Evolutionary conservation across 306 rosid genomes (phyloP).

Genomic region (Ziziphus jujuba): DNA sequence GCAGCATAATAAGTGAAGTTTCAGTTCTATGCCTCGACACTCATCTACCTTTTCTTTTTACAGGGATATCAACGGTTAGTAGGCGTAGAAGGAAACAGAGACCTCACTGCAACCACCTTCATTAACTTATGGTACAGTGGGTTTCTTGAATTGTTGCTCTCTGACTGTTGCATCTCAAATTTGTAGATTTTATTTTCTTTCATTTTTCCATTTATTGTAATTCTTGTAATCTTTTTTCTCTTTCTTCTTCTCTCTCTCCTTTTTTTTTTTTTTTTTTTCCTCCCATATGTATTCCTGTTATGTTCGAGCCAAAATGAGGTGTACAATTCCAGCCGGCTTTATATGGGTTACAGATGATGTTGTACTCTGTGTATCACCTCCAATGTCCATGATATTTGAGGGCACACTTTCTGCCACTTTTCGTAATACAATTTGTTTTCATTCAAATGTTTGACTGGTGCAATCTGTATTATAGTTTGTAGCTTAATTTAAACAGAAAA

Average conservation of each 20-base stretch:
- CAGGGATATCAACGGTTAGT: constrained; percentile 41
- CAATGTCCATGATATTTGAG: constrained; percentile 33
- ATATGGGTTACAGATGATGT: constrained; percentile 24
- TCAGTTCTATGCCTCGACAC: constrained; percentile 17
- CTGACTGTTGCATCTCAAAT: constrained; percentile 40
- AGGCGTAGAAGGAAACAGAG: constrained; percentile 11
- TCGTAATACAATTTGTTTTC: constrained; percentile 12
- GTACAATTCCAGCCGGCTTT: constrained; percentile 50
- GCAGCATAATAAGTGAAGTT: not conserved
- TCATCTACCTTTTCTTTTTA: constrained; percentile 16
- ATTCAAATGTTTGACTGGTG: not conserved
- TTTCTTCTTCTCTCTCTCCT: constrained; percentile 12
- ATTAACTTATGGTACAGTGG: constrained; percentile 13
- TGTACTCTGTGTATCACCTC: constrained; percentile 35
- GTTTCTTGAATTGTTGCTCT: constrained; percentile 30
- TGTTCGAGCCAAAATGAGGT: constrained; percentile 37
- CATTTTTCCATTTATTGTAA: no score
- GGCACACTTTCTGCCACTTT: constrained; percentile 28
- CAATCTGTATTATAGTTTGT: no score
- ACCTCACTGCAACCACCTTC: constrained; percentile 32
- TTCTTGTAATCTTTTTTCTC: constrained; percentile 17
- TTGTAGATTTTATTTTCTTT: not conserved
- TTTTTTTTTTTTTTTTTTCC: constrained; percentile 26
- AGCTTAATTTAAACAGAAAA: no score
- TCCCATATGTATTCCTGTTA: constrained; percentile 39